These are phyloP conservation scores for Colletotrichum falcatum DNA, from an alignment of 2,329 filamentous ascomycete genomes.

Conservation along the genomic window DNA sequence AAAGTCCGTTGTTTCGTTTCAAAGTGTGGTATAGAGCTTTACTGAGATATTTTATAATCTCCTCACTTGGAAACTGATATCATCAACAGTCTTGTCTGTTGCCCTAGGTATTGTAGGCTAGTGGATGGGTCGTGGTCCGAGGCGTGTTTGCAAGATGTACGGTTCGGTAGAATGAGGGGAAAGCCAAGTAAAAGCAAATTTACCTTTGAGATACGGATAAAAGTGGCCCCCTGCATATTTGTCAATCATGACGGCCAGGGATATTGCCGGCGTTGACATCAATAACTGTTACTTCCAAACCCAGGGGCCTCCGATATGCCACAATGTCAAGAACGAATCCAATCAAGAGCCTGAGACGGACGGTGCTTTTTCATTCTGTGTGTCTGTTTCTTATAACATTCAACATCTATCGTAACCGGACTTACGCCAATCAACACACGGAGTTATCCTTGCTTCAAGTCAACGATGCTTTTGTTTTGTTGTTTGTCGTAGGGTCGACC, in stretches of 20 bases:
- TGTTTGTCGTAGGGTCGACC: too few species aligned
- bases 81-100: background rate
- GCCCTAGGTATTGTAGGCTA: background rate
- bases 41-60: background rate
- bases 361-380: background rate
- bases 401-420: background rate
- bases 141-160: background rate
- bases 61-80: background rate
- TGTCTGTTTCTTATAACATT: background rate
- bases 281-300: background rate
- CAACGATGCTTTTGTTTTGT: too few species aligned
- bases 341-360: background rate
- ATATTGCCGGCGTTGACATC: background rate
- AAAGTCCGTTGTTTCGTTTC: background rate
- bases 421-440: too few species aligned
- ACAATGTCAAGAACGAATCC: too few species aligned
- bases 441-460: accelerated
- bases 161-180: constrained; percentile 4
- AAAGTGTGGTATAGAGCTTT: background rate
- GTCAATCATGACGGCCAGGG: background rate
- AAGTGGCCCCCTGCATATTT: background rate
- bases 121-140: too few species aligned
- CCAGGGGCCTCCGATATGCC: background rate
- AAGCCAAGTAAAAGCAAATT: background rate
- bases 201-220: background rate